phyloP scores from a whole-genome alignment of 257 asterid genomes.

The Datura wrightii region DNA sequence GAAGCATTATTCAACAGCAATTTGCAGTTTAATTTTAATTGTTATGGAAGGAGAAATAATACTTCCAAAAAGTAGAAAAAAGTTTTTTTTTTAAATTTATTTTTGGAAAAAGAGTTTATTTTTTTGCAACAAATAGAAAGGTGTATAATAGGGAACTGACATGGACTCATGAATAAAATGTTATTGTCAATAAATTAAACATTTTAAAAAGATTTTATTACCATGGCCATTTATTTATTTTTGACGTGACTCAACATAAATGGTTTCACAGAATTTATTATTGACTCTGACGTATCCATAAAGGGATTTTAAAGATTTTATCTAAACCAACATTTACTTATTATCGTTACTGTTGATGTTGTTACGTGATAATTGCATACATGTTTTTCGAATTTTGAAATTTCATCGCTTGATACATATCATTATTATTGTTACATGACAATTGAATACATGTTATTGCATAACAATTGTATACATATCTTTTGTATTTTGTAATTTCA shows the following conservation, averaged over 20 bases:
- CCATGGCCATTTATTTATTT: background rate
- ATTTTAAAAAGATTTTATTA: background rate
- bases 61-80: background rate
- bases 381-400: too few species aligned
- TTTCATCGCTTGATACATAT: too few species aligned
- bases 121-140: background rate
- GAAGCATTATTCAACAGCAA: background rate
- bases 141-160: background rate
- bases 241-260: conserved; percentile 23
- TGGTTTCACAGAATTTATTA: conserved; percentile 15
- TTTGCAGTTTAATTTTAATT: background rate
- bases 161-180: background rate
- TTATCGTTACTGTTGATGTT: too few species aligned
- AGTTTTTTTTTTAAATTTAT: background rate
- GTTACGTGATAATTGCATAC: too few species aligned
- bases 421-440: background rate
- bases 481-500: too few species aligned
- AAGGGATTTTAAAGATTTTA: background rate
- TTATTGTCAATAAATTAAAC: background rate
- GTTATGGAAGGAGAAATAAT: background rate
- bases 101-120: background rate
- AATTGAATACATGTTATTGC: too few species aligned
- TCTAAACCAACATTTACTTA: background rate
- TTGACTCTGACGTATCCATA: background rate
- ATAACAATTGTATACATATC: too few species aligned